Evolutionary conservation across 2,329 filamentous ascomycete species (phyloP).

Genomic region (Apiospora arundinis): DNA sequence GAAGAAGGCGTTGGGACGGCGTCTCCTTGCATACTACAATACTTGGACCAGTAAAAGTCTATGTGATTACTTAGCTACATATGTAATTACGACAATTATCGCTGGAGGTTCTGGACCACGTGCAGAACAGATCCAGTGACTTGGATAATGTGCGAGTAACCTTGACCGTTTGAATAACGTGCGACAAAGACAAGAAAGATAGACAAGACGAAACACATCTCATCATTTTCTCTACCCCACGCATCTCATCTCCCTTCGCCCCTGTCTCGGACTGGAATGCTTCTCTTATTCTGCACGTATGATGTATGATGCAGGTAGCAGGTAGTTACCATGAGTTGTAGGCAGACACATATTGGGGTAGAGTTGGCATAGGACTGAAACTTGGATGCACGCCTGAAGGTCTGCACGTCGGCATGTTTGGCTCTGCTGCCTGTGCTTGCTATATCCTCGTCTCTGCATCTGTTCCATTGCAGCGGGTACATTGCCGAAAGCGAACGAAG

Average conservation of each 20-base stretch:
- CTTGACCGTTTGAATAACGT: background rate
- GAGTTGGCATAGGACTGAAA: background rate
- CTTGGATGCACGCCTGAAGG: background rate
- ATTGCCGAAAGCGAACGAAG: background rate
- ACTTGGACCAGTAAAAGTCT: background rate
- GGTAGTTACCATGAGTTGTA: background rate
- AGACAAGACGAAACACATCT: background rate
- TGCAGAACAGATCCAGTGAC: conserved; percentile 20
- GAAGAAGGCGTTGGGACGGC: background rate
- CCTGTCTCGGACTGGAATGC: background rate
- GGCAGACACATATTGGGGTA: background rate
- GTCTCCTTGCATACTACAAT: background rate
- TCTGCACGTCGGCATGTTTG: background rate
- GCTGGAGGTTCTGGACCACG: conserved; percentile 19
- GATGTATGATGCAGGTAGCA: conserved; percentile 5
- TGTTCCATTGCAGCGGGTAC: conserved; percentile 1
- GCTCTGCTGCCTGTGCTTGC: conserved; percentile 3
- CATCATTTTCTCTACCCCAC: background rate
- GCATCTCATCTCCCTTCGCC: background rate
- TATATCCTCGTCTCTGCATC: background rate
- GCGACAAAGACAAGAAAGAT: background rate
- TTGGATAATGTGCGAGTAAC: conserved; percentile 14
- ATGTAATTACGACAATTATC: background rate
- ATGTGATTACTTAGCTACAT: background rate
- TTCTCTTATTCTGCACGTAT: background rate